A percentile compares a stretch with the other conserved stretches of the same genome.
phyloP scores from a whole-genome alignment of 805 yeast species.

The Candida railenensis region DNA sequence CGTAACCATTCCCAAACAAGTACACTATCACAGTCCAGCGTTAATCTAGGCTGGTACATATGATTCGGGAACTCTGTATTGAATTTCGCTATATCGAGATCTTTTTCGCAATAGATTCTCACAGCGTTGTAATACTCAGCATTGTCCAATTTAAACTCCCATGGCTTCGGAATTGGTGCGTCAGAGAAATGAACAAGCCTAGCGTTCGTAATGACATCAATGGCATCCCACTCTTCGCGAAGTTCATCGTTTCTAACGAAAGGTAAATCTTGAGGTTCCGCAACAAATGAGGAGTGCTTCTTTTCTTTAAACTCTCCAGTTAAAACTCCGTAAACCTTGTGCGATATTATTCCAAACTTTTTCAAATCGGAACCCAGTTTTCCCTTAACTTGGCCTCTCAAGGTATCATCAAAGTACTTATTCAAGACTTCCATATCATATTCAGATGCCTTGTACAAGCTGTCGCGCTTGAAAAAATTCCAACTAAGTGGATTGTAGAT shows the following conservation, averaged over 20 bases:
- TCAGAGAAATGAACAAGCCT: constrained; percentile 64
- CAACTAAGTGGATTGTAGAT: constrained; percentile 29
- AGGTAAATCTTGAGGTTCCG: constrained; percentile 45
- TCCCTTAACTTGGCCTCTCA: constrained; percentile 6
- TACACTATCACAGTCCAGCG: constrained; percentile 28
- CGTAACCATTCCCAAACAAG: constrained; percentile 17
- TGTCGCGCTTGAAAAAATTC: constrained; percentile 18
- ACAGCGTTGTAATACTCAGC: constrained; percentile 20
- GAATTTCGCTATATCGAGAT: constrained; percentile 13
- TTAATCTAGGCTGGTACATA: constrained; percentile 21
- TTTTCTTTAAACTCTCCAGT: constrained; percentile 46
- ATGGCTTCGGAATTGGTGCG: constrained; percentile 66
- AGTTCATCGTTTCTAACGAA: constrained; percentile 10
- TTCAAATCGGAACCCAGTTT: constrained; percentile 2
- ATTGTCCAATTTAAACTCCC: constrained; percentile 36
- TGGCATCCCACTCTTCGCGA: constrained; percentile 32
- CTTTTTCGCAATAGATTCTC: constrained; percentile 24
- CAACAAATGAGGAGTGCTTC: constrained; percentile 39
- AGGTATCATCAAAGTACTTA: constrained; percentile 29
- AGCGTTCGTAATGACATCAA: constrained; percentile 22
- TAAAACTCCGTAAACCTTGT: constrained; percentile 48
- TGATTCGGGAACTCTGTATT: constrained; percentile 15
- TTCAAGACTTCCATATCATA: constrained; percentile 57
- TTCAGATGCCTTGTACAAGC: constrained; percentile 29
- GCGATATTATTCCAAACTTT: constrained; percentile 44